These are phyloP conservation scores for Brasilioporus rufonigricans DNA, from an alignment of 768 basidiomycete genomes.

Conservation along the genomic window DNA sequence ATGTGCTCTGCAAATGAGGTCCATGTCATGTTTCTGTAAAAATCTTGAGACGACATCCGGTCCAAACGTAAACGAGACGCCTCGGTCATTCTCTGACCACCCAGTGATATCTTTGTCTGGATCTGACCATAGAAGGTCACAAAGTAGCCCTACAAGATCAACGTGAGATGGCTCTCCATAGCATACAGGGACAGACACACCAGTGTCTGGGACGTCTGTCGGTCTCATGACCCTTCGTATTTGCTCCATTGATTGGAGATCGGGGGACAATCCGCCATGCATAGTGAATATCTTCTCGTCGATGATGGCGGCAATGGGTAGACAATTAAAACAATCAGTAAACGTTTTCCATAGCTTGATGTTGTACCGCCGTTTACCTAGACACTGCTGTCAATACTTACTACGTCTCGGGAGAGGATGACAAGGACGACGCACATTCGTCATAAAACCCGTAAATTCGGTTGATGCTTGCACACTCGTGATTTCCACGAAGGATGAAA, in stretches of 20 bases:
- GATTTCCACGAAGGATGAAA: constrained; percentile 98
- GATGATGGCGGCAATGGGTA: constrained; percentile 98
- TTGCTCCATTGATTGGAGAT: constrained; percentile 99
- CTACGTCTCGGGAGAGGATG: not conserved
- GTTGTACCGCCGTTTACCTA: constrained; percentile 99
- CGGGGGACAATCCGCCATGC: constrained; percentile 97
- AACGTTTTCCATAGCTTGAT: constrained; percentile 99
- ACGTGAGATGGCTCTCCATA: constrained; percentile 2
- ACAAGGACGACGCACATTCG: constrained; percentile 70
- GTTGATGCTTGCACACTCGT: constrained; percentile 99
- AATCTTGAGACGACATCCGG: constrained; percentile 98
- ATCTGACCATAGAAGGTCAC: constrained; percentile 98
- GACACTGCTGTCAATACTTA: constrained; percentile 11
- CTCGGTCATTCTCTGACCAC: constrained; percentile 99
- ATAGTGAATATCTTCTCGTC: constrained; percentile 99
- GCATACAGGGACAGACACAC: constrained; percentile 39
- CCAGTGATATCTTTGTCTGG: constrained; percentile 99
- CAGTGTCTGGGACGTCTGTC: constrained; percentile 98
- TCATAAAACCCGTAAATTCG: constrained; percentile 99
- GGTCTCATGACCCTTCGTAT: constrained; percentile 99
- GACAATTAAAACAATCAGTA: constrained; percentile 99
- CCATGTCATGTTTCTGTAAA: constrained; percentile 99
- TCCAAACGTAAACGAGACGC: constrained; percentile 98
- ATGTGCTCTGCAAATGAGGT: constrained; percentile 97
- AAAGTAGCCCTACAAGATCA: constrained; percentile 68